Evolutionary conservation across 192 early-diverging fungal species (phyloP).

Genomic region (Entophlyctis helioformis): DNA sequence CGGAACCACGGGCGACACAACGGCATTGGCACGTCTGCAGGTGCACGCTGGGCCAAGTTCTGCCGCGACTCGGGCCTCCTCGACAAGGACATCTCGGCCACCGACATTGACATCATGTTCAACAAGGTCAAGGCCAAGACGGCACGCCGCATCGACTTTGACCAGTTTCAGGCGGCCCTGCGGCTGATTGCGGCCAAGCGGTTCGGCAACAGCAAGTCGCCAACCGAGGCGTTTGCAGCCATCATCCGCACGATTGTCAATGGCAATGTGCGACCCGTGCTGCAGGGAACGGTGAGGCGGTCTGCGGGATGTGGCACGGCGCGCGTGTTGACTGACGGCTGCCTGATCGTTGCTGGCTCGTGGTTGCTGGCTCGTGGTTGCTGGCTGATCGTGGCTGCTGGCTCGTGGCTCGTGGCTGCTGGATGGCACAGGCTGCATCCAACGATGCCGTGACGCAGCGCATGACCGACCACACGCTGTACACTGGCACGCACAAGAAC

Average conservation of each 20-base stretch:
- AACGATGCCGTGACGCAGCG: slow-evolving; percentile 16
- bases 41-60: slow-evolving; percentile 36
- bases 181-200: slow-evolving; percentile 25
- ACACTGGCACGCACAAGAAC: slow-evolving; percentile 42
- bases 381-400: too few relatives aligned
- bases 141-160: slow-evolving; percentile 25
- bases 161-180: slow-evolving; percentile 23
- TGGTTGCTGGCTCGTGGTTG: too few relatives aligned
- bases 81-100: slow-evolving; percentile 26
- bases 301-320: too few relatives aligned
- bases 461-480: slow-evolving; percentile 24
- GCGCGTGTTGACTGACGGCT: too few relatives aligned
- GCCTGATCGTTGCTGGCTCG: too few relatives aligned
- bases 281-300: slow-evolving; percentile 21
- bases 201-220: too few relatives aligned
- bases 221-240: slow-evolving; percentile 16
- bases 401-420: background rate
- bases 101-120: slow-evolving; percentile 43
- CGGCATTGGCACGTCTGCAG: too few relatives aligned
- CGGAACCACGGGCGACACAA: slow-evolving; percentile 40
- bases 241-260: slow-evolving; percentile 8
- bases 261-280: slow-evolving; percentile 7
- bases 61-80: slow-evolving; percentile 29
- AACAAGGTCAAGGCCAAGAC: slow-evolving; percentile 40
- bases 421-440: slow-evolving; percentile 14